phyloP scores from a whole-genome alignment of 2,329 filamentous ascomycete genomes.

The Fonsecaea pugnacius region DNA sequence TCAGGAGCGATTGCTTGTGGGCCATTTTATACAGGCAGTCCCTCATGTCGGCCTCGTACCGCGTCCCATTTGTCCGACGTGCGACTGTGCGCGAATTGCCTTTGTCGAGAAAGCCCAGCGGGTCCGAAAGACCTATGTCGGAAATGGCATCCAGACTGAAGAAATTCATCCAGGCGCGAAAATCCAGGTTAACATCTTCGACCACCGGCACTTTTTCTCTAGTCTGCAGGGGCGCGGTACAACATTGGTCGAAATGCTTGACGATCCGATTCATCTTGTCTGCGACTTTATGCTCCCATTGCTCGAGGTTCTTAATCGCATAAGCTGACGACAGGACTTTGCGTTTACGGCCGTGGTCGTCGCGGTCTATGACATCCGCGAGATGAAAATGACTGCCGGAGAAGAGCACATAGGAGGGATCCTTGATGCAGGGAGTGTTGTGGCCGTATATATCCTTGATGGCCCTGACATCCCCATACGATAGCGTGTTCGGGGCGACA shows the following conservation, averaged over 20 bases:
- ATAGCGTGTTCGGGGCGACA: slow-evolving; percentile 21
- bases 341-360: slow-evolving; percentile 46
- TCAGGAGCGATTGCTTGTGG: slow-evolving; percentile 55
- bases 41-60: slow-evolving; percentile 54
- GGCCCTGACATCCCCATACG: slow-evolving; percentile 9
- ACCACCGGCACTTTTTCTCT: slow-evolving; percentile 15
- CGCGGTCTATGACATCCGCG: slow-evolving; percentile 46
- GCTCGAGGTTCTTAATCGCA: slow-evolving; percentile 47
- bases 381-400: slow-evolving; percentile 23
- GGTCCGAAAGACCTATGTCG: slow-evolving; percentile 55
- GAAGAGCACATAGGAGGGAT: slow-evolving; percentile 11
- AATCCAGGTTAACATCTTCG: slow-evolving; percentile 55
- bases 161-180: slow-evolving; percentile 59
- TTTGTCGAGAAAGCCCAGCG: slow-evolving; percentile 56
- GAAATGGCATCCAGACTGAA: slow-evolving; percentile 63
- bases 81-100: slow-evolving; percentile 54
- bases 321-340: slow-evolving; percentile 47
- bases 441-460: slow-evolving; percentile 48
- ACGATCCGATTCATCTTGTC: slow-evolving; percentile 36
- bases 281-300: slow-evolving; percentile 48
- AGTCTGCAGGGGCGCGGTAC: slow-evolving; percentile 31
- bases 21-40: slow-evolving; percentile 58
- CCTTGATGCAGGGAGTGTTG: slow-evolving; percentile 40
- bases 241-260: slow-evolving; percentile 42
- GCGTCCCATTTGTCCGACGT: slow-evolving; percentile 46